Conservation (phyloP, 345 rosid genomes). For the Euphorbia tirucalli region DNA sequence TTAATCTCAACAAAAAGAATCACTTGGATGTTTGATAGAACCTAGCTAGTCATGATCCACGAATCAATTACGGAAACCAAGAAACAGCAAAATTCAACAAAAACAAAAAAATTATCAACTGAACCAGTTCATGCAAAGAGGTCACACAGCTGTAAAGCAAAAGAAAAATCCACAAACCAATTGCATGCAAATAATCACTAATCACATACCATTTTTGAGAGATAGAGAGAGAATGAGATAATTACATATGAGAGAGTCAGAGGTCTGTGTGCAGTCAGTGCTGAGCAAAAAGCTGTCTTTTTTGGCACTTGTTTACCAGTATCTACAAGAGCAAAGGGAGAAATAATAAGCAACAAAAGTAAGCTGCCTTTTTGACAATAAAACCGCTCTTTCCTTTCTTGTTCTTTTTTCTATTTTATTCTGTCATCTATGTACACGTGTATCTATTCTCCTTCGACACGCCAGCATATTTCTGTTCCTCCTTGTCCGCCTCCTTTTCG, state of each 20-base stretch:
- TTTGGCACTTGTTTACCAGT: neutral
- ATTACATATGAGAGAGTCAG: neutral
- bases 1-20: neutral
- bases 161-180: neutral
- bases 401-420: slow-evolving; percentile 12
- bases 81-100: neutral
- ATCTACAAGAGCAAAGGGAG: too few species aligned
- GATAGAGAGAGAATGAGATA: neutral
- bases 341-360: slow-evolving; percentile 23
- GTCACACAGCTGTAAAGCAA: neutral
- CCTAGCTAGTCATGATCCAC: neutral
- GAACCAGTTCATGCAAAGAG: neutral
- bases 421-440: slow-evolving; percentile 15
- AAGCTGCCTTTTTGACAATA: slow-evolving; percentile 31
- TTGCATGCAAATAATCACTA: neutral
- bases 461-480: slow-evolving; percentile 1
- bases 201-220: too few species aligned
- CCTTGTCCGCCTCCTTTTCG: slow-evolving; percentile 14
- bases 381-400: slow-evolving; percentile 41
- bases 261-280: too few species aligned
- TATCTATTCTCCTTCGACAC: neutral
- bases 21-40: neutral
- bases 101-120: neutral
- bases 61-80: neutral
- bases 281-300: too few species aligned